Conservation (phyloP, 106 monocot species). For the Dendrobium officinale region DNA sequence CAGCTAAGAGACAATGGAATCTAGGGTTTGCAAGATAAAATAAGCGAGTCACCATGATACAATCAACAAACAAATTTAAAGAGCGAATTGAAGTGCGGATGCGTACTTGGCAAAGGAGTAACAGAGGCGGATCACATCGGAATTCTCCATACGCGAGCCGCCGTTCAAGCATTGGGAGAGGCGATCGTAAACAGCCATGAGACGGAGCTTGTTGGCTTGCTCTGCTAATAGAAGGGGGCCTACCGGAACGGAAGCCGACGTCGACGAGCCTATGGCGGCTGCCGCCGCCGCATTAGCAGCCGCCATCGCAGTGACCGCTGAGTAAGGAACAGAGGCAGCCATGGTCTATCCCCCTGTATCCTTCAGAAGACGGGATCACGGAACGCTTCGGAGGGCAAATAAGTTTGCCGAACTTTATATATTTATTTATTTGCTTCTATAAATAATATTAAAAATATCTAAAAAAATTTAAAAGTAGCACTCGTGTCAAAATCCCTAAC, state of each 20-base stretch:
- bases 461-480: too few species aligned
- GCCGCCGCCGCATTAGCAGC: constrained; percentile 3
- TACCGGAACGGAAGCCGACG: not conserved
- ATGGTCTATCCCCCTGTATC: not conserved
- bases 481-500: too few species aligned
- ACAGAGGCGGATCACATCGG: constrained; percentile 1
- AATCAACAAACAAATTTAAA: not conserved
- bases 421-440: too few species aligned
- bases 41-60: not conserved
- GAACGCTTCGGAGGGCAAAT: not conserved
- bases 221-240: not conserved
- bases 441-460: too few species aligned
- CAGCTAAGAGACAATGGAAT: not conserved
- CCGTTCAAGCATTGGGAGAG: not conserved
- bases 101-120: constrained; percentile 4
- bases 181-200: constrained; percentile 6
- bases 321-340: not conserved
- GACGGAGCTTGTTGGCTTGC: constrained; percentile 9
- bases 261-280: not conserved
- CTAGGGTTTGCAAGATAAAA: not conserved
- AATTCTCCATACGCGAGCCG: not conserved
- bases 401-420: too few species aligned
- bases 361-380: not conserved
- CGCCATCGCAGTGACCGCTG: not conserved
- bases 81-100: too few species aligned